Evolutionary conservation across 1,139 yeast species (phyloP).

Genomic region (Insectozyma bohioensis): DNA sequence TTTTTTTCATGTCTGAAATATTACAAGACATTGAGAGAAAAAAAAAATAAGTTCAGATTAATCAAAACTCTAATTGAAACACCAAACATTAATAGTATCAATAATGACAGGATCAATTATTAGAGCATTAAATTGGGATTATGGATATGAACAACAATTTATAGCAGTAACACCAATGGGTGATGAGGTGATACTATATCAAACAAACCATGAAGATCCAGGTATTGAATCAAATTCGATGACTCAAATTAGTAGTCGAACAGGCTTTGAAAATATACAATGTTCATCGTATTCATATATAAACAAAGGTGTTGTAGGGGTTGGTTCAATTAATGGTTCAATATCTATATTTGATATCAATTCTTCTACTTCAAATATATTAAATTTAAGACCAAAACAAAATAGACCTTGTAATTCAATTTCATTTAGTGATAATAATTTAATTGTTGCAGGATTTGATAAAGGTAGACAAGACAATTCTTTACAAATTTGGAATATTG

Average conservation of each 20-base stretch:
- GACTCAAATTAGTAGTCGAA: constrained; percentile 48
- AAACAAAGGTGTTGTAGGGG: constrained; percentile 61
- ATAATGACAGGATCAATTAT: constrained; percentile 56
- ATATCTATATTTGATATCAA: constrained; percentile 64
- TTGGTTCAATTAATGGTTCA: constrained; percentile 73
- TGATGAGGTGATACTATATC: constrained; percentile 64
- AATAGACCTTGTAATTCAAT: constrained; percentile 74
- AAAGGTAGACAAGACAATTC: constrained; percentile 78
- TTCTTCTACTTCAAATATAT: constrained; percentile 33
- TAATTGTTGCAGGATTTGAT: constrained; percentile 79
- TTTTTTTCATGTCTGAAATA: too few relatives aligned
- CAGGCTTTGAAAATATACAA: constrained; percentile 72
- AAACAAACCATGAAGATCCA: constrained; percentile 47
- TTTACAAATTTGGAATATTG: constrained; percentile 80
- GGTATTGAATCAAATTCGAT: constrained; percentile 39
- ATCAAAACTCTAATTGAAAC: too few relatives aligned
- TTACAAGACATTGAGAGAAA: too few relatives aligned
- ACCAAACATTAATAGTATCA: too few relatives aligned
- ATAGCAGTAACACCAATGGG: constrained; percentile 67
- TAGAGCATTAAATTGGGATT: constrained; percentile 62
- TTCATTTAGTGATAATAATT: constrained; percentile 62
- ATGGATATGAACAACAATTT: constrained; percentile 53
- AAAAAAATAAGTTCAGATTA: too few relatives aligned
- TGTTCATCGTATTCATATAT: constrained; percentile 65
- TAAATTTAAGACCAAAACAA: constrained; percentile 62